These are phyloP conservation scores for Myxozyma vanderwaltii DNA, from an alignment of 805 yeast species.

Conservation along the genomic window DNA sequence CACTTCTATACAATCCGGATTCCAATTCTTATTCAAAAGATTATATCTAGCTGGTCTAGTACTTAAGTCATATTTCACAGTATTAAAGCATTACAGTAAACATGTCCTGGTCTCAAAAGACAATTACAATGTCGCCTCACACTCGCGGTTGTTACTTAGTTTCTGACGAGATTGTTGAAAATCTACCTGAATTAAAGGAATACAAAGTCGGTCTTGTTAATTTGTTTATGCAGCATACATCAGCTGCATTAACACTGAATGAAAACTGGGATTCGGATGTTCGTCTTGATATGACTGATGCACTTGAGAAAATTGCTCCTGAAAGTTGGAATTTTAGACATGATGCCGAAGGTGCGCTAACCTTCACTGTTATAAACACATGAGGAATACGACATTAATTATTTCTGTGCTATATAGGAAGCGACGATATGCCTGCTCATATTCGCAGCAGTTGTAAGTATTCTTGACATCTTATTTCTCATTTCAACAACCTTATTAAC, in stretches of 20 bases:
- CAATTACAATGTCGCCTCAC: slow-evolving; percentile 45
- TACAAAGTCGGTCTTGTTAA: slow-evolving; percentile 66
- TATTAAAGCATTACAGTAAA: neutral
- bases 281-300: slow-evolving; percentile 63
- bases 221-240: slow-evolving; percentile 75
- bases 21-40: too few species aligned
- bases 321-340: slow-evolving; percentile 61
- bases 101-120: slow-evolving; percentile 33
- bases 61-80: too few species aligned
- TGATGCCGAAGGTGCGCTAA: slow-evolving; percentile 64
- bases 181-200: slow-evolving; percentile 60
- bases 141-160: slow-evolving; percentile 70
- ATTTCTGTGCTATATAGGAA: slow-evolving; percentile 31
- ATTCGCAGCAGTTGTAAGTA: slow-evolving; percentile 55
- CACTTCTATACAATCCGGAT: too few species aligned
- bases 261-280: slow-evolving; percentile 84
- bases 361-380: too few species aligned
- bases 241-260: slow-evolving; percentile 74
- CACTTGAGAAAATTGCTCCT: slow-evolving; percentile 67
- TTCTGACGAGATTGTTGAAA: slow-evolving; percentile 61
- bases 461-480: neutral
- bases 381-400: neutral
- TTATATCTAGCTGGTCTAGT: too few species aligned
- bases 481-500: neutral
- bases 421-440: slow-evolving; percentile 86